Conservation (phyloP, 345 rosid species). For the Eucalyptus microcorys region DNA sequence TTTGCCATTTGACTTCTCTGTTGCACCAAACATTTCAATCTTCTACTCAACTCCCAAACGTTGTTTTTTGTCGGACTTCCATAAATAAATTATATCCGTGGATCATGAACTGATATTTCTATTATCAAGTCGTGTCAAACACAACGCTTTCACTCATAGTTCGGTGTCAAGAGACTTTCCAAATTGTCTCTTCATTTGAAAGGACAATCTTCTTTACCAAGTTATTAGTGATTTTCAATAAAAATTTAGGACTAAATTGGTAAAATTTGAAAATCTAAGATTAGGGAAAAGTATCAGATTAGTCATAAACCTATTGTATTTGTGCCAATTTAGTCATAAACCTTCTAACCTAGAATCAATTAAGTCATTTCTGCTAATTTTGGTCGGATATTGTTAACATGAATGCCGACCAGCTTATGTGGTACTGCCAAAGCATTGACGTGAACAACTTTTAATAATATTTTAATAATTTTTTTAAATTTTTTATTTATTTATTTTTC, state of each 20-base stretch:
- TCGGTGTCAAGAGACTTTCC: not conserved
- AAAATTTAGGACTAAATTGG: not conserved
- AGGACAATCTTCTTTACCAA: not conserved
- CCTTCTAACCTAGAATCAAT: too few species aligned
- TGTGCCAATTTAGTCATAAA: too few species aligned
- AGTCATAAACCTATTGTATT: too few species aligned
- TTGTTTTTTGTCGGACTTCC: not conserved
- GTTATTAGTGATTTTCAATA: not conserved
- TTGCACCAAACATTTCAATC: not conserved
- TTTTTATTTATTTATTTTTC: too few species aligned
- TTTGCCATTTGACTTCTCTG: not conserved
- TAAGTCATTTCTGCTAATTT: fast-evolving
- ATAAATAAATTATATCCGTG: not conserved
- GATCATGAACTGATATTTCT: not conserved
- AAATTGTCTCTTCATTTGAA: not conserved
- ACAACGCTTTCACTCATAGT: not conserved
- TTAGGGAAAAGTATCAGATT: too few species aligned
- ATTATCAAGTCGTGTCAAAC: not conserved
- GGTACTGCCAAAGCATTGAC: fast-evolving
- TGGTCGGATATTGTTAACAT: too few species aligned
- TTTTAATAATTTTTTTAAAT: too few species aligned
- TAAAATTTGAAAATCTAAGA: not conserved
- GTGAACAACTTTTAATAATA: too few species aligned
- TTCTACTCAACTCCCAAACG: not conserved
- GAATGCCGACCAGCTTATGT: too few species aligned